Conservation (phyloP, 2,329 filamentous ascomycete genomes). For the Penicillium sp. region DNA sequence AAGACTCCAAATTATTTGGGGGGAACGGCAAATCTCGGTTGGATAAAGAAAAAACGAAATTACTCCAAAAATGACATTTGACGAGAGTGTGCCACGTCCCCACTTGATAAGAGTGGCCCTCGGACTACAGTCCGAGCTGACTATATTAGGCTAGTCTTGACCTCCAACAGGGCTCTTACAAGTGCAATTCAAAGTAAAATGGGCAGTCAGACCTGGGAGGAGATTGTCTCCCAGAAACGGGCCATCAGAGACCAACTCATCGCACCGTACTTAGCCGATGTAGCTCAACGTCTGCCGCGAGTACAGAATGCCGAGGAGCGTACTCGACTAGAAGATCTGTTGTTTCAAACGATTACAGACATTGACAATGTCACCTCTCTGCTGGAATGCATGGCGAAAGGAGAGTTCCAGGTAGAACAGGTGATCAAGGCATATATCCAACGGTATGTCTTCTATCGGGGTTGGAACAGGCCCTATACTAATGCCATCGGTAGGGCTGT, state of each 20-base stretch:
- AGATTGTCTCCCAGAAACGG: constrained; percentile 29
- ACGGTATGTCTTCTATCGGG: constrained; percentile 21
- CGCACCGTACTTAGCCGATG: constrained; percentile 27
- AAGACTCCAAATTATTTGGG: background rate
- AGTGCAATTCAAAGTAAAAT: constrained; percentile 6
- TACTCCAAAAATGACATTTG: background rate
- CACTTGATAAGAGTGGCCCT: background rate
- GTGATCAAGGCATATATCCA: constrained; percentile 31
- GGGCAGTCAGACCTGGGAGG: constrained; percentile 27
- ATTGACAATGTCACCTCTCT: constrained; percentile 27
- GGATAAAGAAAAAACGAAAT: too few species aligned
- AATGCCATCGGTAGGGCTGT: constrained; percentile 18
- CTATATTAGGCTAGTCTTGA: background rate
- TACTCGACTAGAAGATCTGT: constrained; percentile 21
- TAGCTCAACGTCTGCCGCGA: constrained; percentile 22
- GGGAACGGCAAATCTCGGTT: background rate
- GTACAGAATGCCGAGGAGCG: constrained; percentile 23
- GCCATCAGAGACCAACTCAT: constrained; percentile 24
- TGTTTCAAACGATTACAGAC: constrained; percentile 29
- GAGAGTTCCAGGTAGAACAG: constrained; percentile 28
- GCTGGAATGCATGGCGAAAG: constrained; percentile 16
- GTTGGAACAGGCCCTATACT: background rate
- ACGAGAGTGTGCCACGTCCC: background rate
- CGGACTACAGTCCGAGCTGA: constrained; percentile 1
- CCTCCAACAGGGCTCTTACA: background rate